Base-by-base conservation (phyloP, 208 protist genomes). In the Herpetomonas samuelpessoai region DNA sequence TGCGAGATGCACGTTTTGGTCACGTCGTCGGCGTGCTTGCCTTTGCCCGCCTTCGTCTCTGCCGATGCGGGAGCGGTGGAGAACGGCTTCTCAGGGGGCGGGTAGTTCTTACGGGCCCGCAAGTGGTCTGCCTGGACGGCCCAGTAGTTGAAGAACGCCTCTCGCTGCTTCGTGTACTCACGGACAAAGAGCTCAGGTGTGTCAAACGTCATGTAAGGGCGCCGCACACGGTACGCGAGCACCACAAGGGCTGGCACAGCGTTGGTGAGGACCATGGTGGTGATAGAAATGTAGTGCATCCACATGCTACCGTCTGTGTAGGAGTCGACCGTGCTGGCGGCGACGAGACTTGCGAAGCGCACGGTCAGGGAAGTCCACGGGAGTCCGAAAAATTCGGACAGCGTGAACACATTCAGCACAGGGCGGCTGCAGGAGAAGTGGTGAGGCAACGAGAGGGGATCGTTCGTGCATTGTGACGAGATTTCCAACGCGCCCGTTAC, bases 351-450 rank as follows among this genome's bases (percentile, higher is more conserved):
- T 0, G 69, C 71, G 1, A 82, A 47, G 22, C 21, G 22, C 35
- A 53, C 57, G n/a, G 58, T 44, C 14, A 45, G 7, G 30, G 16
- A 19, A 24, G 73, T 84, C 65, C 71, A 76, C 41, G 67, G 66
- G 10, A 81, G 29, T 16, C 79, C 79, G 19, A 58, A 64, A 62
- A 62, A 81, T 61, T 81, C 79, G 2, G 65, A 53, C 6, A 75
- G 19, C 9, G 50, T 56, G 73, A 68, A 86, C 9, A 59, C 26
- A 38, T 81, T 86, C 6, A 65, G 54, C 3, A 51, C 25, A 0
- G 74, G 65, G 14, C 27, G 45, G 2, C 65, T 61, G 60, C 79
- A 86, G 53, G 1, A 57, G 58, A 61, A 64, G 28, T 47, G 56
- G 4, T 24, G 26, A 1, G 50, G 26, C 10, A 55, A 25, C 21